These are phyloP conservation scores for Chytridiales sp. DNA, from an alignment of 371 early-diverging fungal species.

Conservation along the genomic window DNA sequence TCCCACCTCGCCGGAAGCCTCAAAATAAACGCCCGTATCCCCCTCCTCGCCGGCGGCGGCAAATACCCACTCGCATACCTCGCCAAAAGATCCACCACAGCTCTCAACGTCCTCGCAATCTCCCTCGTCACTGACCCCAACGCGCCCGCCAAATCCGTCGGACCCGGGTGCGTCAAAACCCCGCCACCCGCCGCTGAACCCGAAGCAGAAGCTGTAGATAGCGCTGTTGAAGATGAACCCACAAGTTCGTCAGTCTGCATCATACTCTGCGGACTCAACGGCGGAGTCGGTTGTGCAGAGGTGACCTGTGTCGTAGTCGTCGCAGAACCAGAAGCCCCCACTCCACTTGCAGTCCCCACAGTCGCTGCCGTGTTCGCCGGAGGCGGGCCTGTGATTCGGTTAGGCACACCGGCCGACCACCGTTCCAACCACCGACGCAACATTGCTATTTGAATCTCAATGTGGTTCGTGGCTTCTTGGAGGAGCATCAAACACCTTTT, in stretches of 20 bases:
- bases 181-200: too few species aligned
- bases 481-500: slow-evolving; percentile 39
- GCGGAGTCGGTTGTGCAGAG: slow-evolving; percentile 16
- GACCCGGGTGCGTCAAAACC: not conserved
- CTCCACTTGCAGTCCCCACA: slow-evolving; percentile 1
- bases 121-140: slow-evolving; percentile 72
- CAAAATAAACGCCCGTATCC: slow-evolving; percentile 84
- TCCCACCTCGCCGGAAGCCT: slow-evolving; percentile 82
- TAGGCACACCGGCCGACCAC: slow-evolving; percentile 1
- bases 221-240: too few species aligned
- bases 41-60: slow-evolving; percentile 79
- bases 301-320: not conserved
- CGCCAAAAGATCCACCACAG: slow-evolving; percentile 83
- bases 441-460: slow-evolving; percentile 74
- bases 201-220: too few species aligned
- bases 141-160: slow-evolving; percentile 24
- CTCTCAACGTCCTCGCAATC: slow-evolving; percentile 80
- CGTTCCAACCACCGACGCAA: slow-evolving; percentile 64
- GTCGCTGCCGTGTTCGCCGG: too few species aligned
- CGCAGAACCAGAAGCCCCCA: not conserved
- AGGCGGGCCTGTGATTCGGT: too few species aligned
- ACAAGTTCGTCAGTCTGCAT: not conserved
- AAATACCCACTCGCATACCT: slow-evolving; percentile 84
- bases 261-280: slow-evolving; percentile 16
- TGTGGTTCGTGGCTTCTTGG: slow-evolving; percentile 75